Conservation (phyloP, 78 protist species). For the Diacronema lutheri region DNA sequence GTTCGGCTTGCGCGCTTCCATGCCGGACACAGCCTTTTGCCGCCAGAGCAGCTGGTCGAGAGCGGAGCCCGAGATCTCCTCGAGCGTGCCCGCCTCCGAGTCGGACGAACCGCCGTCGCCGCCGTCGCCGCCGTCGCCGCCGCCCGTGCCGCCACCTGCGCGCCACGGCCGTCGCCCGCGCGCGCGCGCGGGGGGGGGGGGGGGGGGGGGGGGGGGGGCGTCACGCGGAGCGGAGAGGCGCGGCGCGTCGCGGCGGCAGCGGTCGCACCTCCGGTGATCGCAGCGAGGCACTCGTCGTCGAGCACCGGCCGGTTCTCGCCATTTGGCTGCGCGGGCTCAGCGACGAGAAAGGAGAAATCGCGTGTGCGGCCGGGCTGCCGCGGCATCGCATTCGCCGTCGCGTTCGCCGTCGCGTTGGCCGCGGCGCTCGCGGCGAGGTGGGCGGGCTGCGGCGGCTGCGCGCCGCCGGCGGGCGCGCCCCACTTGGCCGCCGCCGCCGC, state of each 20-base stretch:
- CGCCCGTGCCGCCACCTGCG: neutral
- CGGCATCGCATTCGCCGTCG: no score
- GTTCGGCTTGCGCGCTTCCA: neutral
- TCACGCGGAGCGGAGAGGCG: no score
- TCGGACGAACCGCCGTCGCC: neutral
- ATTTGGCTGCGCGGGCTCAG: neutral
- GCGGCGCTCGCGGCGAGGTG: neutral
- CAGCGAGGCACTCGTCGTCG: neutral
- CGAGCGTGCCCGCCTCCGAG: neutral
- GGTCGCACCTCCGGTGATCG: no score
- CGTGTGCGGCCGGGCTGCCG: neutral
- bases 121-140: neutral
- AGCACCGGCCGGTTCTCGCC: neutral
- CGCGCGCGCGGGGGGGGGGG: no score
- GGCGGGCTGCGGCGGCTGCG: neutral
- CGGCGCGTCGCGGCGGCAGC: no score
- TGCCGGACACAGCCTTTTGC: neutral
- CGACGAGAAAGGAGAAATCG: constrained; percentile 5
- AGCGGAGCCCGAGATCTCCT: constrained; percentile 2
- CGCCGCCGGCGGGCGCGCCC: neutral
- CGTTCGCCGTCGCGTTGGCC: neutral
- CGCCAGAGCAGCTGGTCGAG: constrained; percentile 9
- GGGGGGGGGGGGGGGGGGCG: no score
- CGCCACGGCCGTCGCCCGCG: no score
- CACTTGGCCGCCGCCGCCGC: neutral